Base-by-base conservation (phyloP, 306 rosid species). In the Prunus armeniaca region DNA sequence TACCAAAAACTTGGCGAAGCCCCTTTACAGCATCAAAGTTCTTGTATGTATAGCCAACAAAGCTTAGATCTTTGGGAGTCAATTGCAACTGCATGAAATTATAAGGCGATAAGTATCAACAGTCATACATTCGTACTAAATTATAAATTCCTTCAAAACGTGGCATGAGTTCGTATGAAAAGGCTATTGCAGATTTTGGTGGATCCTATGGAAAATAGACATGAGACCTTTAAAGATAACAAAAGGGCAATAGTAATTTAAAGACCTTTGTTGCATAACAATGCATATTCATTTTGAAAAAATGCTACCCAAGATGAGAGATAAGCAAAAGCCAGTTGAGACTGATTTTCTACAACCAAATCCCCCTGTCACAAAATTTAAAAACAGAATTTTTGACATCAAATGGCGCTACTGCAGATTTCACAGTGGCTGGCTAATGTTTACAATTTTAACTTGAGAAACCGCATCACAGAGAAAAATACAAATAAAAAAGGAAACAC, bases 41-140 rank as follows among this genome's bases (percentile, higher is more conserved):
- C 89, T 94, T 94, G 95, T 91, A 94, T 52, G 98, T 95, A 70
- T 95, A 95, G 25, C 98, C 98, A 71, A 95, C 98, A 73, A 95
- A 95, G 87, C 84, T 95, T 54, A 95, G 87, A 87, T 95, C 98
- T 86, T 95, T 95, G 82, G 98, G 91, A 69, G 97, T 90, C 75
- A 91, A 74, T 67, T 82, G 96, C 92, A 95, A 83, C 98, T 95
- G 91, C 90, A 89, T 27, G 78, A 84, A 77, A 79, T 66, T 30
- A 56, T 76, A 73, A 70, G 75, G 72, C 67, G 62, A 77, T 28
- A 20, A 70, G 74, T 34, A 43, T 76, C 57, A 49, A 45, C 67
- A 3, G 78, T 73, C 69, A 75, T 17, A 62, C 61, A 41, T 11
- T 71, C 73, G 72, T 30, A 69, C 20, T 67, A 80, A 74, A 27